Base-by-base conservation (phyloP, 805 yeast species). In the Wickerhamomyces hampshirensis region DNA sequence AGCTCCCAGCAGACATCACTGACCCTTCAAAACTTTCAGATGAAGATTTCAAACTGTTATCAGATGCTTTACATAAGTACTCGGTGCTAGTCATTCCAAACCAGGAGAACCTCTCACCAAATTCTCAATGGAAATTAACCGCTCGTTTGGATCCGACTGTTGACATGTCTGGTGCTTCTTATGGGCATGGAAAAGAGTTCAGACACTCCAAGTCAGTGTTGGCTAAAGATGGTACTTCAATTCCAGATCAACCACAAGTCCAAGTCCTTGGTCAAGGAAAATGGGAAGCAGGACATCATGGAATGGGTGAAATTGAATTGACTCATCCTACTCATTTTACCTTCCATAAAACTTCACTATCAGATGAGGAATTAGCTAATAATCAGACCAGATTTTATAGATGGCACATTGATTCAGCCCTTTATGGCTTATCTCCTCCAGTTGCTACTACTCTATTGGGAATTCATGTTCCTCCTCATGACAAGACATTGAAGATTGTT, bases 401-500 rank as follows among this genome's bases (percentile, higher is more conserved):
- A 63, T 87, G 96, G 96, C 96, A 87, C 62, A 85, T 87, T 46
- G 96, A 87, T 60, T 80, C 93, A 26, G 96, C 96, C 5, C 69
- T 87, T 28, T 87, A 87, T 53, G 95, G 76, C 26, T 70, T 86
- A 48, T 76, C 89, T 12, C 95, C 96, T 19, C 96, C 96, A 21
- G 75, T 82, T 47, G 84, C 81, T 26, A 87, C 96, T 11, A 86
- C 95, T 2, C 69, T 87, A 43, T 68, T 87, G 35, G 96, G 95
- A 4, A 77, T 87, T 43, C 73, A 79, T 52, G 91, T 84, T 12
- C 95, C 95, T 6, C 75, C 81, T 15, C 64, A 73, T 14, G 62
- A 69, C n/a, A 78, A 74, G 46, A 77, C 70, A 42, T 83, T 78
- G 53, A 74, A 59, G 18, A 76, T 87, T 47, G 69, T 69, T 34